These are phyloP conservation scores for Fusarium multiceps DNA, from an alignment of 2,329 filamentous ascomycete species.

Conservation along the genomic window DNA sequence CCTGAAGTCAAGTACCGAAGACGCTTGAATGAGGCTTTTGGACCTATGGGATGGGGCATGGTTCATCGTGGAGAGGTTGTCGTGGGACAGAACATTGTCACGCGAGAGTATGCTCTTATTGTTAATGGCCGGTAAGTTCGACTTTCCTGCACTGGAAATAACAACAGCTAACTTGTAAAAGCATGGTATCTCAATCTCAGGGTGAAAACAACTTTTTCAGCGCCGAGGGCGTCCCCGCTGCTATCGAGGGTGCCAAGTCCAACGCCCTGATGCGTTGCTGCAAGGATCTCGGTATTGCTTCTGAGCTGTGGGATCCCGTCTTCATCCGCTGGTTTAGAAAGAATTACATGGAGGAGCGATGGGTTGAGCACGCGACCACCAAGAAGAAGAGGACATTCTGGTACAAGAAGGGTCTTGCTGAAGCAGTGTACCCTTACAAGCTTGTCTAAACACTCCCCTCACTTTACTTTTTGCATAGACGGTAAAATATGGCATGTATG, in stretches of 20 bases:
- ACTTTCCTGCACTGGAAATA: background rate
- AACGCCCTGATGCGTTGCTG: conserved; percentile 98
- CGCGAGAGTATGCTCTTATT: conserved; percentile 92
- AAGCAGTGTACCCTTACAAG: conserved; percentile 72
- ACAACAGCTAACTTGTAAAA: conserved; percentile 51
- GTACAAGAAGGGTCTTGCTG: conserved; percentile 81
- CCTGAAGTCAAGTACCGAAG: conserved; percentile 98
- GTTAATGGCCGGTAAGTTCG: conserved; percentile 81
- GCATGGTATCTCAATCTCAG: conserved; percentile 89
- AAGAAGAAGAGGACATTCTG: conserved; percentile 94
- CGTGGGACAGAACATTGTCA: conserved; percentile 82
- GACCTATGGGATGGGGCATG: conserved; percentile 94
- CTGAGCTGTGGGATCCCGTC: conserved; percentile 94
- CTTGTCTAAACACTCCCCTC: conserved; percentile 17
- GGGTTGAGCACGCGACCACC: conserved; percentile 86
- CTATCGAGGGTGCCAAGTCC: conserved; percentile 96
- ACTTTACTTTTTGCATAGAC: conserved; percentile 9
- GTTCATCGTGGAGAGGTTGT: conserved; percentile 88
- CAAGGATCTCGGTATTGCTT: conserved; percentile 95
- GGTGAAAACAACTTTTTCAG: conserved; percentile 96
- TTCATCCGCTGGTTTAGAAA: conserved; percentile 88
- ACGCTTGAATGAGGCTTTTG: conserved; percentile 90
- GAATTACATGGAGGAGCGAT: conserved; percentile 79
- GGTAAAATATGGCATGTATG: conserved; percentile 20
- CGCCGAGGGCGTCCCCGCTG: conserved; percentile 89